Evolutionary conservation across 306 rosid genomes (phyloP).

Genomic region (Citrullus colocynthis): DNA sequence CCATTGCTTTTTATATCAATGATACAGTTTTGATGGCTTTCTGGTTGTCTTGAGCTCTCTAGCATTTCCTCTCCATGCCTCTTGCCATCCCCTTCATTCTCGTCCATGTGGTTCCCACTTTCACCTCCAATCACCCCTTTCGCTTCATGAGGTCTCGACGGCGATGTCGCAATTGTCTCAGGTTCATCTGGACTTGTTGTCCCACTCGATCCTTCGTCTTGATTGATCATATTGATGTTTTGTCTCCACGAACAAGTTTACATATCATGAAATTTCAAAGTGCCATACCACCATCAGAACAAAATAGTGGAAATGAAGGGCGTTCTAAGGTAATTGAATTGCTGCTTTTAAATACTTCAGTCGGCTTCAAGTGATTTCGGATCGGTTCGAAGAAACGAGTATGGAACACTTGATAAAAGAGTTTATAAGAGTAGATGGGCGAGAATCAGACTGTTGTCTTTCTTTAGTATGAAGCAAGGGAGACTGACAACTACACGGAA

Average conservation of each 20-base stretch:
- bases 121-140: neutral
- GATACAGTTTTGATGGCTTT: neutral
- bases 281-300: neutral
- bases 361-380: neutral
- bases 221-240: neutral
- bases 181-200: neutral
- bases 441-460: neutral
- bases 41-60: slow-evolving; percentile 1
- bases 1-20: neutral
- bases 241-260: neutral
- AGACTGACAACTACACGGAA: slow-evolving; percentile 8
- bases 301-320: neutral
- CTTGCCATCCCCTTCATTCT: neutral
- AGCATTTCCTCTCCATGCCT: neutral
- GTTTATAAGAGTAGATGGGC: neutral
- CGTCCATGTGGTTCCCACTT: neutral
- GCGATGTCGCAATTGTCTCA: neutral
- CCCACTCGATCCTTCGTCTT: neutral
- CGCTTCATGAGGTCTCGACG: neutral
- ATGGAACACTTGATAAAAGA: neutral
- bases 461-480: slow-evolving; percentile 9
- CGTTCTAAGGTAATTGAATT: neutral
- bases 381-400: neutral
- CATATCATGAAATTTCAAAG: neutral
- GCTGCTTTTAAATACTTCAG: neutral